These are phyloP conservation scores for Alternaria conjuncta DNA, from an alignment of 2,329 filamentous ascomycete species.

Conservation along the genomic window DNA sequence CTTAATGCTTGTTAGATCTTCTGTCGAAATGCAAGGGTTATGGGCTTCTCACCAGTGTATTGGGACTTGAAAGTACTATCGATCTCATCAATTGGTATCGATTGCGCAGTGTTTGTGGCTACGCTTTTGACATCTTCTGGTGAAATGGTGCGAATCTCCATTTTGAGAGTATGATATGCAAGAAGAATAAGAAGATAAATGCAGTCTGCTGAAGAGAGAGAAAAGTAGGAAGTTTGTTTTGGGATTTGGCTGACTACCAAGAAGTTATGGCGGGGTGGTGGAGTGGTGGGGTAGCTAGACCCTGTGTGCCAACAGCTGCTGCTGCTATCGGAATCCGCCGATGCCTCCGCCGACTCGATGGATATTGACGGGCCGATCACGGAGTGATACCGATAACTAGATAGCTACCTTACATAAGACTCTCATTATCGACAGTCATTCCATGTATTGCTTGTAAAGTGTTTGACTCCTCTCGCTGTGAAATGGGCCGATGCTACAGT, in stretches of 20 bases:
- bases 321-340: constrained; percentile 22
- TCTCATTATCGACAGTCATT: background rate
- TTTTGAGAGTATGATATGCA: constrained; percentile 11
- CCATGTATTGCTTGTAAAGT: background rate
- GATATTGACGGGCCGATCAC: constrained; percentile 21
- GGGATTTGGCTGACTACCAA: background rate
- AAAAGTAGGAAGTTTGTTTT: background rate
- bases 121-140: constrained; percentile 40
- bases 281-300: constrained; percentile 24
- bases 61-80: constrained; percentile 62
- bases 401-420: background rate
- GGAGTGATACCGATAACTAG: constrained; percentile 12
- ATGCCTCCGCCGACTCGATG: background rate
- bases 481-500: background rate
- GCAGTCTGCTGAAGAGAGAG: background rate
- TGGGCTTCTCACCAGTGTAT: constrained; percentile 54
- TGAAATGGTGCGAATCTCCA: constrained; percentile 44
- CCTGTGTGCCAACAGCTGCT: constrained; percentile 8
- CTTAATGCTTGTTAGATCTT: constrained; percentile 33
- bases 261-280: constrained; percentile 16
- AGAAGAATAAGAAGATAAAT: background rate
- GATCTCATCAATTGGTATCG: constrained; percentile 57
- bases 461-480: background rate
- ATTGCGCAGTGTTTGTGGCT: constrained; percentile 33
- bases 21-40: background rate